These are phyloP conservation scores for Stropharia rugosoannulata DNA, from an alignment of 768 basidiomycete species.

Conservation along the genomic window DNA sequence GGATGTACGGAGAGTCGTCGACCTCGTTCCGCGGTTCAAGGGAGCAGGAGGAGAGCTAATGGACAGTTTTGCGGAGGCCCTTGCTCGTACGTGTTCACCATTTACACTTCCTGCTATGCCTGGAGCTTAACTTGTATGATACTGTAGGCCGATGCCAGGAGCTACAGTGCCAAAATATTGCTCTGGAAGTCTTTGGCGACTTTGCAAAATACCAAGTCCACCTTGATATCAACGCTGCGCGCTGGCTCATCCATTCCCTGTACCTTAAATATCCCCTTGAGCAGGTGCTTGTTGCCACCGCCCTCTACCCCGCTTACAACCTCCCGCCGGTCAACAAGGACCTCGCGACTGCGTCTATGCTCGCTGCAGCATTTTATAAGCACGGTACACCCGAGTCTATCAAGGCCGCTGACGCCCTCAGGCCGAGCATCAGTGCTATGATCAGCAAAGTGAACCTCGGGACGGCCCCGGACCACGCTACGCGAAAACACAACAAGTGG, in stretches of 20 bases:
- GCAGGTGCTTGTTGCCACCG: slow-evolving; percentile 46
- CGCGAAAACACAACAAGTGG: slow-evolving; percentile 19
- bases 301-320: slow-evolving; percentile 53
- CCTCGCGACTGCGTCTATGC: slow-evolving; percentile 53
- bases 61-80: slow-evolving; percentile 40
- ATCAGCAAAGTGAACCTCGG: slow-evolving; percentile 4
- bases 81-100: slow-evolving; percentile 48
- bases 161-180: slow-evolving; percentile 52
- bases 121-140: neutral
- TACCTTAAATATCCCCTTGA: slow-evolving; percentile 46
- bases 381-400: slow-evolving; percentile 37
- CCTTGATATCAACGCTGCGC: slow-evolving; percentile 51
- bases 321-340: slow-evolving; percentile 57
- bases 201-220: slow-evolving; percentile 59
- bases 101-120: neutral
- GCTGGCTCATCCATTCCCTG: slow-evolving; percentile 56
- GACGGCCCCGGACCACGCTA: slow-evolving; percentile 5
- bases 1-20: slow-evolving; percentile 42
- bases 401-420: slow-evolving; percentile 13
- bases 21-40: slow-evolving; percentile 50
- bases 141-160: slow-evolving; percentile 59
- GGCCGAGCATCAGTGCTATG: slow-evolving; percentile 11
- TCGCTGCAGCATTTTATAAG: slow-evolving; percentile 55
- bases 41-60: slow-evolving; percentile 41
- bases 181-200: slow-evolving; percentile 60